Evolutionary conservation across 164 flowering plant genomes (phyloP).

Genomic region (Tetrastigma voinierianum): DNA sequence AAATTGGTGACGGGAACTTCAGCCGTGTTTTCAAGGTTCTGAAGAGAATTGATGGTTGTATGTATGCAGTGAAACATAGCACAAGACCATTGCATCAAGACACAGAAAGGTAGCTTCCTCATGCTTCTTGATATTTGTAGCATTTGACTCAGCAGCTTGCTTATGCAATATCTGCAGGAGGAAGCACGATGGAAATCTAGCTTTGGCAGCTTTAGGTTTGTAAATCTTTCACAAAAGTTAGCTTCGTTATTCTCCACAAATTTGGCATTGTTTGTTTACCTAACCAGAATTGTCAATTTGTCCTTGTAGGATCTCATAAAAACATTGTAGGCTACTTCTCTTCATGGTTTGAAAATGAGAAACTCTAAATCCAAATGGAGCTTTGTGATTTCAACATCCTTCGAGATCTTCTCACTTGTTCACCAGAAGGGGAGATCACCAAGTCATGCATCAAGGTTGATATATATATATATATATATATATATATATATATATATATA

Average conservation of each 20-base stretch:
- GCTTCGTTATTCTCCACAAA: neutral
- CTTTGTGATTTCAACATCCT: conserved; percentile 78
- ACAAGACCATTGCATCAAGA: conserved; percentile 63
- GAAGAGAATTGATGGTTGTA: conserved; percentile 93
- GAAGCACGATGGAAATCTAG: conserved; percentile 98
- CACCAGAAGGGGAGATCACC: conserved; percentile 57
- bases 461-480: too few relatives aligned
- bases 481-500: too few relatives aligned
- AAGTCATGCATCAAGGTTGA: conserved; percentile 69
- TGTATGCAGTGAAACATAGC: conserved; percentile 94
- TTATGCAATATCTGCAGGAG: conserved; percentile 48
- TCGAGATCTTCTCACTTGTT: conserved; percentile 29
- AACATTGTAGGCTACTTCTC: conserved; percentile 77
- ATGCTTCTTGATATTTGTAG: neutral
- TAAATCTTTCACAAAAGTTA: neutral
- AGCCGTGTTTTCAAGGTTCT: conserved; percentile 78
- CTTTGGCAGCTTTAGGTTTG: conserved; percentile 88
- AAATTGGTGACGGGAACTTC: conserved; percentile 90
- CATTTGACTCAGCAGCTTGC: conserved; percentile 13
- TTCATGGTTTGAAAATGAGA: conserved; percentile 96
- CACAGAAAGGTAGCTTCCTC: conserved; percentile 61
- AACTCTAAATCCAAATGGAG: conserved; percentile 93
- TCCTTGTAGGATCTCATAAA: conserved; percentile 64
- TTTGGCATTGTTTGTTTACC: neutral
- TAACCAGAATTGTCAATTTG: neutral